Base-by-base conservation (phyloP, 164 flowering plant genomes). In the Macadamia integrifolia region DNA sequence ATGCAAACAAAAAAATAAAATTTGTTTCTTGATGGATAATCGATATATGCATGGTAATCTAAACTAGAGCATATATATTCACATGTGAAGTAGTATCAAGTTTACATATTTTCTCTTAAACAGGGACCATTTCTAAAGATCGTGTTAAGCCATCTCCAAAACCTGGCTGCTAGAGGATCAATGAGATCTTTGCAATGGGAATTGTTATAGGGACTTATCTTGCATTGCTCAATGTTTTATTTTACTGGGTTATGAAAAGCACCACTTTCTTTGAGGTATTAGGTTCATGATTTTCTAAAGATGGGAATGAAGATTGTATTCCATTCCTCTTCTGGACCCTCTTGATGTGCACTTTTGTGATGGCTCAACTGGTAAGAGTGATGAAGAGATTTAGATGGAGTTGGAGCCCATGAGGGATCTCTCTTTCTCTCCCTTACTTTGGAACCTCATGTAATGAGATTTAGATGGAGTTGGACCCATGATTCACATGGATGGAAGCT, bases 91-190 rank as follows among this genome's bases (percentile, higher is more conserved):
- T 49, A 28, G 48, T 42, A 35, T 35, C 40, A 35, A 35, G 5
- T 35, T 2, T 35, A 35, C 0, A 35, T 35, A 42, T 62, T 28
- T 43, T 17, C 42, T 70, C 74, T 12, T 9, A 60, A 65, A 68
- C 73, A 90, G 96, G 96, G 60, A 91, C 97, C 29, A 91, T 91
- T 50, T 85, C 97, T 50, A 77, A 87, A 73, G 94, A 89, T 72
- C 78, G 97, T 0, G 97, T 91, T 35, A 89, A 81, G 81, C 97
- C 97, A 68, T 91, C 97, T 68, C 97, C 90, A 62, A 80, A 61
- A 57, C 94, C 97, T 10, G 97, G 89, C 76, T 86, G 91, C 76
- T 90, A 93, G 93, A 90, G 87, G 80, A 85, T 90, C 44, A 81
- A 82, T 67, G 93, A 88, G 80, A 91, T 89, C 48, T 91, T 91